Percentiles rank a stretch among this genome's conserved stretches.
Conservation (phyloP, 768 basidiomycete species). For the Macrolepiota albuminosa region DNA sequence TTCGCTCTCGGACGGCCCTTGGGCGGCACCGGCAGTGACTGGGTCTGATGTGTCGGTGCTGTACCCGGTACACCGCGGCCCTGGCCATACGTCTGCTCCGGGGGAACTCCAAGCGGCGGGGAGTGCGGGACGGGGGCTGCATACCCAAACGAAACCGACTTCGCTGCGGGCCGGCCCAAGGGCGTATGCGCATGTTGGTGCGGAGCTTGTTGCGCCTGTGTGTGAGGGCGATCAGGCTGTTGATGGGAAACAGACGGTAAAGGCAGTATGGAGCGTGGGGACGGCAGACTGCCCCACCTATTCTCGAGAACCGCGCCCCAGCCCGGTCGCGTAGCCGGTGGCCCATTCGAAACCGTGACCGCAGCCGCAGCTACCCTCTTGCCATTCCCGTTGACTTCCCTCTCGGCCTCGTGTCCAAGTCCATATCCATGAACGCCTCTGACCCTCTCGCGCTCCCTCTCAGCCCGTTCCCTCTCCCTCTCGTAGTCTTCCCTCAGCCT, state of each 20-base stretch:
- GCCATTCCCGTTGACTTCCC: constrained; percentile 22
- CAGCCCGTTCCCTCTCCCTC: constrained; percentile 27
- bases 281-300: constrained; percentile 4
- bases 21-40: background rate
- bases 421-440: constrained; percentile 3
- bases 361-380: constrained; percentile 16
- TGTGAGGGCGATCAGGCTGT: constrained; percentile 2
- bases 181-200: background rate
- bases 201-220: background rate
- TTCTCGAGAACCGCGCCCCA: constrained; percentile 7
- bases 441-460: constrained; percentile 8
- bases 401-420: constrained; percentile 3
- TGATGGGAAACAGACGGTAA: constrained; percentile 3
- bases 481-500: constrained; percentile 38
- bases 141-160: constrained; percentile 45
- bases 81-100: background rate
- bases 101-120: constrained; percentile 24
- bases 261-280: background rate
- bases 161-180: constrained; percentile 40
- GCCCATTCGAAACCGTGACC: constrained; percentile 4
- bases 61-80: constrained; percentile 1
- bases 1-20: constrained; percentile 63
- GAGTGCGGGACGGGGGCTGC: constrained; percentile 4
- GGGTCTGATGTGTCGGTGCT: constrained; percentile 2
- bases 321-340: background rate